Conservation (phyloP, 1,284 basidiomycete species). For the Rhodotorula sp. region DNA sequence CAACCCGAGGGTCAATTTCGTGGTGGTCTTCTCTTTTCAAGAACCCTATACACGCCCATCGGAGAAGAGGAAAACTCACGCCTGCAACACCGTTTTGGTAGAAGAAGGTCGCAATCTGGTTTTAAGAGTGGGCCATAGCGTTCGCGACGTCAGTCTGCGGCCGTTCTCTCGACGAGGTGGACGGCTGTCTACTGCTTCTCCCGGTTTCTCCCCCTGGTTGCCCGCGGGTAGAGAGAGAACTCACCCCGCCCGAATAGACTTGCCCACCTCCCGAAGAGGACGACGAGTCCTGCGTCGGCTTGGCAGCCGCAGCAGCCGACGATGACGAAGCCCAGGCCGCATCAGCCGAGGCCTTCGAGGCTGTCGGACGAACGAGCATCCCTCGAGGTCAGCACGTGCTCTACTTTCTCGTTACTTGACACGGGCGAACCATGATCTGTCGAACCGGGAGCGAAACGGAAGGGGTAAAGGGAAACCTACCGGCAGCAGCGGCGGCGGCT, state of each 20-base stretch:
- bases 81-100: conserved; percentile 28
- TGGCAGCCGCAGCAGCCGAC: conserved; percentile 2
- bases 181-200: no score
- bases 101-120: conserved; percentile 3
- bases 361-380: background rate
- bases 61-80: background rate
- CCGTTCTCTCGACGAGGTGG: background rate
- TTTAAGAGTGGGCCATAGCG: background rate
- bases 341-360: background rate
- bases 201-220: no score
- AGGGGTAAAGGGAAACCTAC: background rate
- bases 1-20: no score
- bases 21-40: no score
- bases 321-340: background rate
- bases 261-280: conserved; percentile 3
- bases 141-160: background rate
- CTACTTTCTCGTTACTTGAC: no score
- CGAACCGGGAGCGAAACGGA: background rate
- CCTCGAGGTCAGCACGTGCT: background rate
- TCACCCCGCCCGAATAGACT: conserved; percentile 23
- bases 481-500: background rate
- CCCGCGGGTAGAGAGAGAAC: background rate
- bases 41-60: no score
- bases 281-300: conserved; percentile 1
- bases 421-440: background rate